Percentiles rank a stretch among this genome's conserved stretches.
These are phyloP conservation scores for Pseudognaphalium luteoalbum DNA, from an alignment of 129 eudicot species.

Conservation along the genomic window DNA sequence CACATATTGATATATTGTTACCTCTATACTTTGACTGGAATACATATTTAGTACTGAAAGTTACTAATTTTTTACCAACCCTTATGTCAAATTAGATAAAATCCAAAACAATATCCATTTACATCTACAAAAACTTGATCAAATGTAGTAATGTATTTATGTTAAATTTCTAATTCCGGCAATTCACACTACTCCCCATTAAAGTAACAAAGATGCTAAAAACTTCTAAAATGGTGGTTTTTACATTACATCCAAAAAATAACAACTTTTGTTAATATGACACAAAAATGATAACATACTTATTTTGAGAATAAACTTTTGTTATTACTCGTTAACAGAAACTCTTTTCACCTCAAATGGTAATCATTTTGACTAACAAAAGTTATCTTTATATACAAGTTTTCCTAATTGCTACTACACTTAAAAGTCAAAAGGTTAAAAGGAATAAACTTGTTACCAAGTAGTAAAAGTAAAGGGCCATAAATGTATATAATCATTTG, in stretches of 20 bases:
- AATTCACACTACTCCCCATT: neutral
- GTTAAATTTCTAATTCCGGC: neutral
- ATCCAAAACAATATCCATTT: neutral
- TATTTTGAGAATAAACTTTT: neutral
- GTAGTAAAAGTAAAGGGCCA: neutral
- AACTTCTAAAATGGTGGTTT: neutral
- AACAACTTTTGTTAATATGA: too few relatives aligned
- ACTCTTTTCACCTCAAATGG: neutral
- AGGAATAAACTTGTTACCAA: neutral
- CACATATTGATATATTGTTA: too few relatives aligned
- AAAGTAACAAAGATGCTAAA: neutral
- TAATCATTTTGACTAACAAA: neutral
- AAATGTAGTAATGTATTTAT: neutral
- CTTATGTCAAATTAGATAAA: too few relatives aligned
- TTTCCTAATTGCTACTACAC: neutral
- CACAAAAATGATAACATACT: neutral
- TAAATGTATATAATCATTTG: slow-evolving; percentile 28
- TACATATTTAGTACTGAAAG: neutral
- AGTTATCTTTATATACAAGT: neutral
- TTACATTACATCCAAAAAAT: too few relatives aligned
- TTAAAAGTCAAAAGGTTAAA: neutral
- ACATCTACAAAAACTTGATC: too few relatives aligned
- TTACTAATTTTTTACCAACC: too few relatives aligned
- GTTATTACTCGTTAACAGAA: too few relatives aligned
- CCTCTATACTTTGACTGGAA: neutral